These are phyloP conservation scores for Fraxinus latifolia DNA, from an alignment of 305 asterid genomes.

Conservation along the genomic window DNA sequence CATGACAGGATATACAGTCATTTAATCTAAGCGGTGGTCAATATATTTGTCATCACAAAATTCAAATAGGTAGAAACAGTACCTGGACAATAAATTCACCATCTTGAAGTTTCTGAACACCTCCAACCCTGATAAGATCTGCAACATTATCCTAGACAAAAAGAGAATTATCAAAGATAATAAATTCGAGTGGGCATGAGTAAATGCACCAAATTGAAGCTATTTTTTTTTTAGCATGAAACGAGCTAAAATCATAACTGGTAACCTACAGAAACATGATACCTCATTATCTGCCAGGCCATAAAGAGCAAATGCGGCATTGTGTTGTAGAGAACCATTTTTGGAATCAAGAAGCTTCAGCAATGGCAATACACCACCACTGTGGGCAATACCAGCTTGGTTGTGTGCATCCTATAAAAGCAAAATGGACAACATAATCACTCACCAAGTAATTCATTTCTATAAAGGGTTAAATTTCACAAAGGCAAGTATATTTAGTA, in stretches of 20 bases:
- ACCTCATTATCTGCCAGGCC: slow-evolving; percentile 99
- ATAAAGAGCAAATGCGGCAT: slow-evolving; percentile 98
- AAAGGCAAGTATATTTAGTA: background rate
- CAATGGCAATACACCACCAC: slow-evolving; percentile 82
- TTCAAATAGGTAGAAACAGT: slow-evolving; percentile 17
- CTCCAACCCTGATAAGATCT: slow-evolving; percentile 84
- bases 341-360: slow-evolving; percentile 92
- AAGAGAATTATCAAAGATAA: background rate
- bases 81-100: slow-evolving; percentile 97
- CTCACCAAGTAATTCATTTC: background rate
- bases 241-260: background rate
- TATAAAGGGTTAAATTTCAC: background rate
- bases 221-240: background rate
- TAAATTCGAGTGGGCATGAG: background rate
- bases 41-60: background rate
- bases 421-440: background rate
- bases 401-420: slow-evolving; percentile 77
- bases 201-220: background rate
- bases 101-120: slow-evolving; percentile 93
- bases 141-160: slow-evolving; percentile 85
- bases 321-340: slow-evolving; percentile 92
- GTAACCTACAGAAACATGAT: slow-evolving; percentile 5
- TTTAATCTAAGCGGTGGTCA: slow-evolving; percentile 7
- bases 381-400: slow-evolving; percentile 96
- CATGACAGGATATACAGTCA: background rate